Percentiles rank a stretch among this genome's conserved stretches.
Evolutionary conservation across 129 eudicot species (phyloP).

Genomic region (Flaveria brownii): DNA sequence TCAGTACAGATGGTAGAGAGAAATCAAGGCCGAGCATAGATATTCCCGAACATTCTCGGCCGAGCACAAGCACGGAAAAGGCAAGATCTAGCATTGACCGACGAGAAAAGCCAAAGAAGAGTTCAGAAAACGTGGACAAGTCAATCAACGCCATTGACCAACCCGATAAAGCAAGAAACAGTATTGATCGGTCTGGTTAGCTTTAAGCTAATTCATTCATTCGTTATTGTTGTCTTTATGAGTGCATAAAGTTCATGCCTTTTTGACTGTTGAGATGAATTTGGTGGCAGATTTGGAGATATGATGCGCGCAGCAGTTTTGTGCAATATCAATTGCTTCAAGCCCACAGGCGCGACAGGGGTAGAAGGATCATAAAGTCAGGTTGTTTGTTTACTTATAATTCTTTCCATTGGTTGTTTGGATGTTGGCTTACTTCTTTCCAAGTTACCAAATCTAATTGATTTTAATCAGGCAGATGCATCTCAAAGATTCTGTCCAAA

Average conservation of each 20-base stretch:
- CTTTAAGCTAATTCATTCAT: constrained; percentile 27
- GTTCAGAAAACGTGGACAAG: constrained; percentile 52
- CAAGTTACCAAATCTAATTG: constrained; percentile 20
- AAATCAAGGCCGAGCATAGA: constrained; percentile 65
- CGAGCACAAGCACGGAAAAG: constrained; percentile 48
- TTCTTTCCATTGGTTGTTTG: constrained; percentile 36
- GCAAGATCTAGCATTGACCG: constrained; percentile 69
- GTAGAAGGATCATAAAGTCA: constrained; percentile 48
- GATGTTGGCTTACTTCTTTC: constrained; percentile 24
- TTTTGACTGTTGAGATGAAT: constrained; percentile 38
- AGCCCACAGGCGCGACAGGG: constrained; percentile 67
- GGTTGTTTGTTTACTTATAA: constrained; percentile 20
- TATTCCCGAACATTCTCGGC: constrained; percentile 51
- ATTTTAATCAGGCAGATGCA: constrained; percentile 37
- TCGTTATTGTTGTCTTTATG: neutral
- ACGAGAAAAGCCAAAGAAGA: constrained; percentile 62
- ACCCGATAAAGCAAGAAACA: constrained; percentile 85
- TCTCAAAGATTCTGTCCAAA: constrained; percentile 35
- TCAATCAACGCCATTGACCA: constrained; percentile 56
- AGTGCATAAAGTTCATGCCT: neutral
- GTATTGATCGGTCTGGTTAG: constrained; percentile 92
- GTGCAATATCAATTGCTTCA: constrained; percentile 91
- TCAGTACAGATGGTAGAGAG: constrained; percentile 60
- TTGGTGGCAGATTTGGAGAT: constrained; percentile 84
- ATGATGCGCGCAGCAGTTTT: constrained; percentile 88